Percentiles rank a stretch among this genome's conserved stretches.
Conservation (phyloP, 352 stramenopile species). For the Pythium rhizo-oryzae region DNA sequence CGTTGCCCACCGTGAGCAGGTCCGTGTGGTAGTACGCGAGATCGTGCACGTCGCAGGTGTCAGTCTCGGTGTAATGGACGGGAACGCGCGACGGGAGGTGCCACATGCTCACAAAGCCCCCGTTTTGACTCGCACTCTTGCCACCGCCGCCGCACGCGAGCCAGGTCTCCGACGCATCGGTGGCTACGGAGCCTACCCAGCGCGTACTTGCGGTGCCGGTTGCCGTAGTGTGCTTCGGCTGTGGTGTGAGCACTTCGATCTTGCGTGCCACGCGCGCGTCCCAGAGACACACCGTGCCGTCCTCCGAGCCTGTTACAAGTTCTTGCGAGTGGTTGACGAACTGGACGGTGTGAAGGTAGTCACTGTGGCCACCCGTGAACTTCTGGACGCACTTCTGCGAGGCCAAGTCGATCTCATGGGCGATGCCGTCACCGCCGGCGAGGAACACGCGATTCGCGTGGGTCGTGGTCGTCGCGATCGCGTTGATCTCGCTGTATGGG, state of each 20-base stretch:
- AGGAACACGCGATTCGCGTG: conserved; percentile 47
- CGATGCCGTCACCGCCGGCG: conserved; percentile 59
- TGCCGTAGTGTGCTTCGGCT: conserved; percentile 30
- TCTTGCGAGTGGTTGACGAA: conserved; percentile 72
- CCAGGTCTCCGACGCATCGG: conserved; percentile 77
- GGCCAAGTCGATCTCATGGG: conserved; percentile 63
- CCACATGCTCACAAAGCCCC: conserved; percentile 77
- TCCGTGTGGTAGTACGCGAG: conserved; percentile 75
- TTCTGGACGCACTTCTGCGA: conserved; percentile 56
- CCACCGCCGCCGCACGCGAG: conserved; percentile 60
- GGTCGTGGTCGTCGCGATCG: conserved; percentile 40
- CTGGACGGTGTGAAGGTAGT: conserved; percentile 68
- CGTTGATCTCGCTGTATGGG: conserved; percentile 71
- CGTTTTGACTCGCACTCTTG: conserved; percentile 29
- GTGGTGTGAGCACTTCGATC: conserved; percentile 59
- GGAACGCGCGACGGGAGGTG: conserved; percentile 74
- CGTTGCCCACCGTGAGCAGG: conserved; percentile 72
- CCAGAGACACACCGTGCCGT: conserved; percentile 77
- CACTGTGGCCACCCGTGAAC: conserved; percentile 50
- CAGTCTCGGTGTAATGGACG: conserved; percentile 62
- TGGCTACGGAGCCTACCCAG: conserved; percentile 66
- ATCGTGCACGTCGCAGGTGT: conserved; percentile 59
- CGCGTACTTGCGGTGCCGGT: conserved; percentile 2
- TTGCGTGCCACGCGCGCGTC: conserved; percentile 53
- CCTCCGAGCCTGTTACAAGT: conserved; percentile 69